Percentiles rank a stretch among this genome's conserved stretches.
These are phyloP conservation scores for Mallotus japonicus DNA, from an alignment of 441 rosid genomes.

Conservation along the genomic window DNA sequence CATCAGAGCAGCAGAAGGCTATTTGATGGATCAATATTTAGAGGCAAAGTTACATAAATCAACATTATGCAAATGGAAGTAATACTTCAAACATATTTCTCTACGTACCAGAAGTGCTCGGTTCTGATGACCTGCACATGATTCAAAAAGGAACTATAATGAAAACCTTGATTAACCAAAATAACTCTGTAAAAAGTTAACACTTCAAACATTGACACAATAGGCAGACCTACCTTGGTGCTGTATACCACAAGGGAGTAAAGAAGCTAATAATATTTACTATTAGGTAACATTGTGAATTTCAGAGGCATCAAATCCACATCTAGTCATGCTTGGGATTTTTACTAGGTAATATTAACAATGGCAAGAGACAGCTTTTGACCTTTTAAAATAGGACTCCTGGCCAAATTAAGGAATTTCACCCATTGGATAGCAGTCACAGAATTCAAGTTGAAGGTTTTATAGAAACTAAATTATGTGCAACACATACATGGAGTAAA, in stretches of 20 bases:
- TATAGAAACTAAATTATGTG: not conserved
- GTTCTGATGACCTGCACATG: slow-evolving; percentile 68
- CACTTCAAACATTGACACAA: not conserved
- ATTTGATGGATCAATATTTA: not conserved
- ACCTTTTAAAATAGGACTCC: not conserved
- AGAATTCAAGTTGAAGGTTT: not conserved
- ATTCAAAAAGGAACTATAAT: slow-evolving; percentile 21
- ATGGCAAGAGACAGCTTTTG: not conserved
- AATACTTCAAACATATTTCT: not conserved
- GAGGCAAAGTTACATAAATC: not conserved
- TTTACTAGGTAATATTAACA: not conserved
- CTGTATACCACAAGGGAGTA: not conserved
- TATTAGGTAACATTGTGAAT: not conserved
- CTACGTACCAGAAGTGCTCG: slow-evolving; percentile 63
- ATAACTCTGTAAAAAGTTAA: not conserved
- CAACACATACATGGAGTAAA: not conserved
- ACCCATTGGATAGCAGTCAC: not conserved
- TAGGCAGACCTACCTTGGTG: not conserved
- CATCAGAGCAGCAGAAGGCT: not conserved
- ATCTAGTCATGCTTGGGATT: not conserved
- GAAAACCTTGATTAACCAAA: slow-evolving; percentile 24
- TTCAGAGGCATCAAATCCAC: not conserved
- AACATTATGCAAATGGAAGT: not conserved
- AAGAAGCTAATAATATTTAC: not conserved
- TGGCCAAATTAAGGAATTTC: not conserved